These are phyloP conservation scores for Sphagnum contortum DNA, from an alignment of 225 moss, liverwort and hornwort species.

Conservation along the genomic window DNA sequence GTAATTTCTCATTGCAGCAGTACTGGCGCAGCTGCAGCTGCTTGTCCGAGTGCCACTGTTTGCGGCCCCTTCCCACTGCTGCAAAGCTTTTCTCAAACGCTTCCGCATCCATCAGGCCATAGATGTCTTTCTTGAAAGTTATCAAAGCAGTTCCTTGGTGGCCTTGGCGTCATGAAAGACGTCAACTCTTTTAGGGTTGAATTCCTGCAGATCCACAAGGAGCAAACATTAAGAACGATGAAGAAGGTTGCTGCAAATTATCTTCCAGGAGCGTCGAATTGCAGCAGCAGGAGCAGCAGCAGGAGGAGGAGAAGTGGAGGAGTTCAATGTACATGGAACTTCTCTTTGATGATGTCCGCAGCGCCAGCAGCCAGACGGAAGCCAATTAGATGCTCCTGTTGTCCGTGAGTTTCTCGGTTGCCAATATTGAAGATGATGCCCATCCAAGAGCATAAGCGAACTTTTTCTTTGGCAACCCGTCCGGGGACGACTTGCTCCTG, in stretches of 20 bases:
- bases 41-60: conserved; percentile 35
- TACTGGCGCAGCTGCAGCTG: conserved; percentile 1
- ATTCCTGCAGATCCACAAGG: conserved; percentile 16
- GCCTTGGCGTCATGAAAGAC: conserved; percentile 42
- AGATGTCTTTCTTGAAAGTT: conserved; percentile 50
- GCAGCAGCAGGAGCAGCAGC: no score
- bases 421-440: conserved; percentile 72
- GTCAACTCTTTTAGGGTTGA: conserved; percentile 46
- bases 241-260: no score
- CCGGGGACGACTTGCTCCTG: conserved; percentile 39
- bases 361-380: conserved; percentile 46
- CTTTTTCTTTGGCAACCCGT: conserved; percentile 22
- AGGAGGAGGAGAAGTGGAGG: no score
- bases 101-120: conserved; percentile 69
- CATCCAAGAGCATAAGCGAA: conserved; percentile 68
- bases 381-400: not conserved
- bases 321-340: conserved; percentile 24
- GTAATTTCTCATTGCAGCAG: no score
- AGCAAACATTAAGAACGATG: no score
- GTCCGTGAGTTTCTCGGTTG: conserved; percentile 26
- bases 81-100: conserved; percentile 65
- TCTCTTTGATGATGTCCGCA: conserved; percentile 53
- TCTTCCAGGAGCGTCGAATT: no score
- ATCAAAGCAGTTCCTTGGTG: conserved; percentile 57
- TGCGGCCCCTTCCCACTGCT: conserved; percentile 32